These are phyloP conservation scores for Macrocybe sp. DNA, from an alignment of 1,284 basidiomycete genomes.

Conservation along the genomic window DNA sequence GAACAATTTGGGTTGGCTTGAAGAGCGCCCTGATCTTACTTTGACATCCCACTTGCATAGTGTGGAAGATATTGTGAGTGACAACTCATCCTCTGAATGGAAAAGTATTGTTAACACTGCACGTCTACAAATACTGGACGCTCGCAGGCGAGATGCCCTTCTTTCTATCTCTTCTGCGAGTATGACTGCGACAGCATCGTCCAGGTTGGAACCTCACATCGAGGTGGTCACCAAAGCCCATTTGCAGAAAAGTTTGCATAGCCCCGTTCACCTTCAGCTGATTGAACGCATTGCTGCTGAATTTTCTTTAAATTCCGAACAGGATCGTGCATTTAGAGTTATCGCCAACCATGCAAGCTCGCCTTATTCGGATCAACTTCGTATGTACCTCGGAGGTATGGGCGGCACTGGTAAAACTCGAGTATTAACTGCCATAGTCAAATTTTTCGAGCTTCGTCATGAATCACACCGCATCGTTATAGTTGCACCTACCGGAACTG, in stretches of 20 bases:
- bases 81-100: too few species aligned
- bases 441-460: constrained; percentile 8
- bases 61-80: too few species aligned
- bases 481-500: constrained; percentile 27
- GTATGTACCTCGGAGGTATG: constrained; percentile 26
- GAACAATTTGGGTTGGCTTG: too few species aligned
- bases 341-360: constrained; percentile 18
- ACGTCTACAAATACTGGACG: background rate
- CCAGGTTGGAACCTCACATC: background rate
- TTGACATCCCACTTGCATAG: too few species aligned
- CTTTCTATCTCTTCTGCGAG: background rate
- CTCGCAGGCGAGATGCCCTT: background rate
- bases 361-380: constrained; percentile 14
- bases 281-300: background rate
- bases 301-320: constrained; percentile 12
- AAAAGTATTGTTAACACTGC: background rate
- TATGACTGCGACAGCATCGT: background rate
- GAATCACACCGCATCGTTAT: constrained; percentile 18
- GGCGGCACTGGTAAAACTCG: constrained; percentile 18
- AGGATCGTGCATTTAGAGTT: constrained; percentile 22
- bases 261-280: background rate
- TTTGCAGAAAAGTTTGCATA: background rate
- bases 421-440: constrained; percentile 24
- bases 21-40: too few species aligned
- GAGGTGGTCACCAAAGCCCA: constrained; percentile 8